These are phyloP conservation scores for Bocquillonia castaneifolia DNA, from an alignment of 441 rosid genomes.

Conservation along the genomic window DNA sequence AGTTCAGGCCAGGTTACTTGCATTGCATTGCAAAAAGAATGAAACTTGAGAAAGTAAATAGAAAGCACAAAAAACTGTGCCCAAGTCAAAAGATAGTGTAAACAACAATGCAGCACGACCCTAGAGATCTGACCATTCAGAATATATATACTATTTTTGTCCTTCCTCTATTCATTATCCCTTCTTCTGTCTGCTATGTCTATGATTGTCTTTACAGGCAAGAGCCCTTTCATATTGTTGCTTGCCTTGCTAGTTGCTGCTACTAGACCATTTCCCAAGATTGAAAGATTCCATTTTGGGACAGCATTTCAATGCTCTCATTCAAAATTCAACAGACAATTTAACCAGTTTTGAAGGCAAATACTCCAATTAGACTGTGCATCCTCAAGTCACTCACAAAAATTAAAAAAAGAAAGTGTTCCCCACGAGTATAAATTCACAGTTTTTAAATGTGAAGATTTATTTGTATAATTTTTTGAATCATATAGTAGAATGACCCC, in stretches of 20 bases:
- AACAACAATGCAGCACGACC: background rate
- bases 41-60: background rate
- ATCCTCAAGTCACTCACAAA: no score
- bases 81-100: background rate
- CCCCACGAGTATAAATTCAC: no score
- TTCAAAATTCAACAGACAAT: background rate
- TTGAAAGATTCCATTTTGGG: background rate
- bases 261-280: background rate
- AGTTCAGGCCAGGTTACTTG: background rate
- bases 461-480: no score
- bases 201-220: no score
- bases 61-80: background rate
- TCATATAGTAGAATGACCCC: no score
- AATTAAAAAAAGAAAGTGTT: no score
- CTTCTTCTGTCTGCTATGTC: slow-evolving; percentile 1
- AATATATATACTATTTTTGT: background rate
- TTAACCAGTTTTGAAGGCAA: no score
- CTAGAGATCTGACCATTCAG: background rate
- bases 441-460: no score
- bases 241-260: background rate
- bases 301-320: background rate
- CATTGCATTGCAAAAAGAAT: background rate
- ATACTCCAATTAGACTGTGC: no score
- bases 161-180: background rate
- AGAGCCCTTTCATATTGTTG: background rate